Evolutionary conservation across 495 filamentous ascomycete species (phyloP).

Genomic region (Collariella sp.): DNA sequence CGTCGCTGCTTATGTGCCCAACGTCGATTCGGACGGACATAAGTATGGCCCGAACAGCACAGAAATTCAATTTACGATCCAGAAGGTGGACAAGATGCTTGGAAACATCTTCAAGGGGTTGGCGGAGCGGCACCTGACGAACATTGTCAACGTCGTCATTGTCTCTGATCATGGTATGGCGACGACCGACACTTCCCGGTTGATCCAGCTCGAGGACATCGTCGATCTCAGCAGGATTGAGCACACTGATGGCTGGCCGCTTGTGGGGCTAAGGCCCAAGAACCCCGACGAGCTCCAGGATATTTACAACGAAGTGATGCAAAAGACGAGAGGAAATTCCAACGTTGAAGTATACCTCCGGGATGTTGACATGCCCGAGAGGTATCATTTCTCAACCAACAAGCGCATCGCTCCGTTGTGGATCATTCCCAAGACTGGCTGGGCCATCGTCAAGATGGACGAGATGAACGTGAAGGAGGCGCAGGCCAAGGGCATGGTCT

Average conservation of each 20-base stretch:
- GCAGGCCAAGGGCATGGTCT: constrained; percentile 51
- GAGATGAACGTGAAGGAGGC: constrained; percentile 65
- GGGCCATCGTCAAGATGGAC: constrained; percentile 71
- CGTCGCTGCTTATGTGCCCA: constrained; percentile 89
- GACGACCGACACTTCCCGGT: constrained; percentile 68
- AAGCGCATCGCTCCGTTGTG: constrained; percentile 84
- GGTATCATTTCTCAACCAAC: constrained; percentile 80
- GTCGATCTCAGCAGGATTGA: constrained; percentile 65
- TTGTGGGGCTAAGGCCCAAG: constrained; percentile 77
- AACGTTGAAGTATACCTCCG: constrained; percentile 77
- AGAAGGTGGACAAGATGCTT: constrained; percentile 69
- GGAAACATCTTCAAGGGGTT: constrained; percentile 65
- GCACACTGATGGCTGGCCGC: constrained; percentile 90
- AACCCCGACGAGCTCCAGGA: constrained; percentile 48
- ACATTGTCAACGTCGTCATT: constrained; percentile 92
- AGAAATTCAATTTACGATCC: constrained; percentile 67
- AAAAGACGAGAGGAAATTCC: constrained; percentile 46
- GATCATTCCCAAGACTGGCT: constrained; percentile 84
- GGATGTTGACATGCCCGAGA: constrained; percentile 73
- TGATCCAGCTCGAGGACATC: constrained; percentile 89
- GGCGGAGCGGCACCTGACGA: constrained; percentile 70
- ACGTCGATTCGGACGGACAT: constrained; percentile 81
- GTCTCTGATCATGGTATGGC: constrained; percentile 99
- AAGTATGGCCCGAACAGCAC: constrained; percentile 89
- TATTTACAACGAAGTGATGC: constrained; percentile 42